Evolutionary conservation across 805 yeast species (phyloP).

Genomic region (Lipomyces oligophaga): DNA sequence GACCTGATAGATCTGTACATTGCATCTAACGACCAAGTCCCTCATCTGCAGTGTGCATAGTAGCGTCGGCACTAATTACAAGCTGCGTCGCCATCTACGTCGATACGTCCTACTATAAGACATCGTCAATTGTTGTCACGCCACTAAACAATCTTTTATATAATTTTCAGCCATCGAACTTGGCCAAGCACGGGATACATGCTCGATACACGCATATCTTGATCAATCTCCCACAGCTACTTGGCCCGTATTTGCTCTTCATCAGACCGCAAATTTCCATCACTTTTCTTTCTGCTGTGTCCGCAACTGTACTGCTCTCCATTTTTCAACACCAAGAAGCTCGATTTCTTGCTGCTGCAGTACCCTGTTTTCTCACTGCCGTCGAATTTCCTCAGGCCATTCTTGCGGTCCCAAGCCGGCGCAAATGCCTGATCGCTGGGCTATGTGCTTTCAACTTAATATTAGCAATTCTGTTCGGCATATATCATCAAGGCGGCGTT

Average conservation of each 20-base stretch:
- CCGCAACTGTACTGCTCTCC: slow-evolving; percentile 64
- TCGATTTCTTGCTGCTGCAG: slow-evolving; percentile 74
- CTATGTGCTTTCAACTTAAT: slow-evolving; percentile 66
- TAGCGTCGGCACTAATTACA: slow-evolving; percentile 10
- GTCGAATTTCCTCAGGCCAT: slow-evolving; percentile 17
- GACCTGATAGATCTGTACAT: no score
- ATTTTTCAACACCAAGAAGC: slow-evolving; percentile 87
- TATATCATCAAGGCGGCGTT: slow-evolving; percentile 87
- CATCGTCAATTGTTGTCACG: slow-evolving; percentile 47
- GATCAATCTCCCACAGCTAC: slow-evolving; percentile 69
- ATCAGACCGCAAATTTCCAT: slow-evolving; percentile 35
- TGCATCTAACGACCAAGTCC: no score
- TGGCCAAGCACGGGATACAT: slow-evolving; percentile 80
- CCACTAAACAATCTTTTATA: slow-evolving; percentile 76
- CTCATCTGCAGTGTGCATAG: slow-evolving; percentile 5
- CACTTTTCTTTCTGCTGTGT: slow-evolving; percentile 45
- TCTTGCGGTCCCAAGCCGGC: slow-evolving; percentile 26
- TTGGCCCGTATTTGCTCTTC: slow-evolving; percentile 70
- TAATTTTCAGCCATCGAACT: slow-evolving; percentile 56
- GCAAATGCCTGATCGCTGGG: slow-evolving; percentile 20
- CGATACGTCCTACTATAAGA: slow-evolving; percentile 24
- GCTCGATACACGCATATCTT: slow-evolving; percentile 69
- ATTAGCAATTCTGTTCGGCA: slow-evolving; percentile 67
- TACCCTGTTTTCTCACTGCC: slow-evolving; percentile 55
- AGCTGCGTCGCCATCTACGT: slow-evolving; percentile 10